Percentiles rank a stretch among this genome's conserved stretches.
phyloP scores from a whole-genome alignment of 1,139 yeast genomes.

The Taphrina confusa region DNA sequence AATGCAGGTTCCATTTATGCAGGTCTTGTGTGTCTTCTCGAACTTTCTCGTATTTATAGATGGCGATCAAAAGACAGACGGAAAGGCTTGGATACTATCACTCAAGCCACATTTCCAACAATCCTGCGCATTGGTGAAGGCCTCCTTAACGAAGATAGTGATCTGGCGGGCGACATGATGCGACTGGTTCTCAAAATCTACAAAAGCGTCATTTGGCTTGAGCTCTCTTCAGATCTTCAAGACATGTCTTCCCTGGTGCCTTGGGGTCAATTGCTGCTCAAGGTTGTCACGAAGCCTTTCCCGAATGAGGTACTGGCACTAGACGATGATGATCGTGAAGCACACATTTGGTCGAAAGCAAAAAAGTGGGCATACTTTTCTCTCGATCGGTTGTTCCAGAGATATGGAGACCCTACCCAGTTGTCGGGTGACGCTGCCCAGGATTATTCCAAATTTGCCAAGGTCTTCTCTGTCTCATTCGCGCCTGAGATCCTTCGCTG shows the following conservation, averaged over 20 bases:
- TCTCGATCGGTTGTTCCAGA: slow-evolving; percentile 64
- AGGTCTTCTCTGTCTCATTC: slow-evolving; percentile 51
- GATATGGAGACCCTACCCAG: slow-evolving; percentile 56
- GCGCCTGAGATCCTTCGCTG: slow-evolving; percentile 72
- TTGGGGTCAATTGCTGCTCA: slow-evolving; percentile 80
- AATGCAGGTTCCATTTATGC: slow-evolving; percentile 66
- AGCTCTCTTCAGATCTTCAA: slow-evolving; percentile 72
- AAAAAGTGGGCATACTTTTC: slow-evolving; percentile 92
- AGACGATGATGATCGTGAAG: slow-evolving; percentile 54
- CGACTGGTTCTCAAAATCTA: slow-evolving; percentile 74
- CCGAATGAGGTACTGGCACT: slow-evolving; percentile 55
- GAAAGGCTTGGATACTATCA: slow-evolving; percentile 60
- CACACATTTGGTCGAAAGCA: slow-evolving; percentile 67
- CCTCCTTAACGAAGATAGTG: slow-evolving; percentile 53
- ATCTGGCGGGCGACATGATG: slow-evolving; percentile 68
- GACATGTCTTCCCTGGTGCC: slow-evolving; percentile 57
- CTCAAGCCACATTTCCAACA: slow-evolving; percentile 67
- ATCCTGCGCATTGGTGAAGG: slow-evolving; percentile 66
- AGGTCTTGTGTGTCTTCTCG: slow-evolving; percentile 74
- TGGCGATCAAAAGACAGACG: slow-evolving; percentile 71
- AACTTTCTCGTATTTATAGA: slow-evolving; percentile 70
- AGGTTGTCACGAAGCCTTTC: slow-evolving; percentile 61
- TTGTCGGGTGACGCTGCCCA: slow-evolving; percentile 44
- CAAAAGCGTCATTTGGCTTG: slow-evolving; percentile 73
- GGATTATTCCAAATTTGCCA: slow-evolving; percentile 46